Percentiles rank a stretch among this genome's conserved stretches.
Conservation (phyloP, 805 yeast species). For the Wickerhamomyces queroliae region DNA sequence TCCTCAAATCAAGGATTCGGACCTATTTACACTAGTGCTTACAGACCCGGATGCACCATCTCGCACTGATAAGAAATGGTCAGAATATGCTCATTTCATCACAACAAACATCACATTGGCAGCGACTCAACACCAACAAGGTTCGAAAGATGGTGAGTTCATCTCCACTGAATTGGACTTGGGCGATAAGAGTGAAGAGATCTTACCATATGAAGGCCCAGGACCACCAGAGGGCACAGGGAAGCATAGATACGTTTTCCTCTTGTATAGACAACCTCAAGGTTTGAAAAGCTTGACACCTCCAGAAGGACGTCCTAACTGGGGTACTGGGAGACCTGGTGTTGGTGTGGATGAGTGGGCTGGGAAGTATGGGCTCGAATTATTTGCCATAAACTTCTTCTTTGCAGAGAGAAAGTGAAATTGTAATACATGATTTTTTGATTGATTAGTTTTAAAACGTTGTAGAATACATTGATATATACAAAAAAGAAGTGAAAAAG, state of each 20-base stretch:
- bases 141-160: constrained; percentile 23
- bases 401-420: constrained; percentile 54
- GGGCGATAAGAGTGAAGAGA: constrained; percentile 28
- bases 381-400: constrained; percentile 78
- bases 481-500: not conserved
- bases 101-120: constrained; percentile 46
- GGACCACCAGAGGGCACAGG: constrained; percentile 89
- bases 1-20: constrained; percentile 28
- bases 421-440: not conserved
- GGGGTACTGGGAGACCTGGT: constrained; percentile 86
- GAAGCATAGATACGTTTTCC: constrained; percentile 78
- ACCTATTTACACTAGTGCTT: constrained; percentile 64
- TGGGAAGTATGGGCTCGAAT: constrained; percentile 49
- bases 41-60: constrained; percentile 97
- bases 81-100: constrained; percentile 79
- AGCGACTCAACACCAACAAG: constrained; percentile 29
- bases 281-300: constrained; percentile 26
- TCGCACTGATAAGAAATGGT: constrained; percentile 76
- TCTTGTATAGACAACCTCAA: constrained; percentile 62
- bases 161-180: constrained; percentile 31
- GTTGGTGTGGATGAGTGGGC: constrained; percentile 77
- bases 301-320: constrained; percentile 55
- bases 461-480: not conserved
- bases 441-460: not conserved
- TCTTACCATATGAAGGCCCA: constrained; percentile 69